Evolutionary conservation across 2,329 filamentous ascomycete genomes (phyloP).

Genomic region (Cladophialophora chaetospira): DNA sequence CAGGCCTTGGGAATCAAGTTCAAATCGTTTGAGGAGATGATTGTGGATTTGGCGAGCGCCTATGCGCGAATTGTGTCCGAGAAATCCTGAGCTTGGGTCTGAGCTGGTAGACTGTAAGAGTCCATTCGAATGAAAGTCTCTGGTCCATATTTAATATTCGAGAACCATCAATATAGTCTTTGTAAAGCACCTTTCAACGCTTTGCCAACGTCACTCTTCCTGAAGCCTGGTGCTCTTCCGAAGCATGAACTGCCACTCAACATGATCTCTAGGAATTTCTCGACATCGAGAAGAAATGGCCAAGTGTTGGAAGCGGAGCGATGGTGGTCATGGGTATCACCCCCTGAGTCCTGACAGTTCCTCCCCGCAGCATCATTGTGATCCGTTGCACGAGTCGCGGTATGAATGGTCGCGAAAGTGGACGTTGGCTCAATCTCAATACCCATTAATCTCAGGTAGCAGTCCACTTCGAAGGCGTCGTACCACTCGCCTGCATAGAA

Average conservation of each 20-base stretch:
- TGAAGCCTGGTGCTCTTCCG: neutral
- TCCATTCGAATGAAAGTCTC: too few relatives aligned
- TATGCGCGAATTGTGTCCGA: neutral
- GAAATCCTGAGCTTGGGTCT: neutral
- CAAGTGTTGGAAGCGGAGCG: neutral
- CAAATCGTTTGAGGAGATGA: neutral
- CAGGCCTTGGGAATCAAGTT: conserved; percentile 3
- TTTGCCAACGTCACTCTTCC: neutral
- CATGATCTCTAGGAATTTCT: neutral
- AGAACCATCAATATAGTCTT: neutral
- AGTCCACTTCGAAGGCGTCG: neutral
- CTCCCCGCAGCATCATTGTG: too few relatives aligned
- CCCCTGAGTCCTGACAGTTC: neutral
- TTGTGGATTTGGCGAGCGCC: neutral
- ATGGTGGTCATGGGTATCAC: neutral
- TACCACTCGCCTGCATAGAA: neutral
- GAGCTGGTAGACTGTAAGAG: too few relatives aligned
- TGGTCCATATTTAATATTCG: too few relatives aligned
- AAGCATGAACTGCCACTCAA: neutral
- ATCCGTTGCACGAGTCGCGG: neutral
- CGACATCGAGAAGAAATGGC: neutral
- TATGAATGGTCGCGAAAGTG: neutral
- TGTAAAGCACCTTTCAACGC: neutral
- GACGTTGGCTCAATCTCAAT: neutral
- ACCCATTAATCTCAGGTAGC: neutral